A percentile compares a stretch with the other conserved stretches of the same genome.
These are phyloP conservation scores for Tricholoma terreum DNA, from an alignment of 768 basidiomycete genomes.

Conservation along the genomic window DNA sequence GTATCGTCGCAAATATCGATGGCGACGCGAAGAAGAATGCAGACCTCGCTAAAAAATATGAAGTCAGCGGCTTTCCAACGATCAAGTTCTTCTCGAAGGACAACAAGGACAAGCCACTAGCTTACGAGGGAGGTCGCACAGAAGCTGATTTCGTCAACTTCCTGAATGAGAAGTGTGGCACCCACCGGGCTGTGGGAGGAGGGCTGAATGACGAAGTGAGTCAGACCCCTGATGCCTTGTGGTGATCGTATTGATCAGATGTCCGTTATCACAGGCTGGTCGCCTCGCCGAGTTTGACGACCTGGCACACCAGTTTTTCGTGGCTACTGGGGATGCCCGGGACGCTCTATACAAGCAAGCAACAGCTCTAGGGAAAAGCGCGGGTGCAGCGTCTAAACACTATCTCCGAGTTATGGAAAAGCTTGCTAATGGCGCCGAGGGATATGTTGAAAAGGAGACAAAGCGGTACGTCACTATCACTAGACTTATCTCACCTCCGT, in stretches of 20 bases:
- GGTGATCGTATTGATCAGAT: neutral
- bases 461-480: conserved; percentile 54
- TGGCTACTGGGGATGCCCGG: conserved; percentile 53
- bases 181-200: conserved; percentile 79
- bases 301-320: conserved; percentile 74
- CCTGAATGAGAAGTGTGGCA: conserved; percentile 86
- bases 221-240: neutral
- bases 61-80: conserved; percentile 81
- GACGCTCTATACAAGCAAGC: conserved; percentile 68
- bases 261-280: conserved; percentile 58
- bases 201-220: conserved; percentile 67
- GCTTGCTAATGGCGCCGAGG: conserved; percentile 62
- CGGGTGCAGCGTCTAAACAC: conserved; percentile 59
- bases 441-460: conserved; percentile 82
- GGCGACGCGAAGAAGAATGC: conserved; percentile 83
- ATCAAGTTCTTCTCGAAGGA: conserved; percentile 91
- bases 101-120: conserved; percentile 53
- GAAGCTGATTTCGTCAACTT: conserved; percentile 75
- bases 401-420: conserved; percentile 94
- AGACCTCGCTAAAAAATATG: conserved; percentile 67
- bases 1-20: conserved; percentile 87
- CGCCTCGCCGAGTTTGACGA: conserved; percentile 73
- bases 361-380: conserved; percentile 42
- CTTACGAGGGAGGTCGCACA: conserved; percentile 67
- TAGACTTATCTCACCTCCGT: conserved; percentile 6